Base-by-base conservation (phyloP, 768 basidiomycete genomes). In the Macrolepiota fuliginosa region DNA sequence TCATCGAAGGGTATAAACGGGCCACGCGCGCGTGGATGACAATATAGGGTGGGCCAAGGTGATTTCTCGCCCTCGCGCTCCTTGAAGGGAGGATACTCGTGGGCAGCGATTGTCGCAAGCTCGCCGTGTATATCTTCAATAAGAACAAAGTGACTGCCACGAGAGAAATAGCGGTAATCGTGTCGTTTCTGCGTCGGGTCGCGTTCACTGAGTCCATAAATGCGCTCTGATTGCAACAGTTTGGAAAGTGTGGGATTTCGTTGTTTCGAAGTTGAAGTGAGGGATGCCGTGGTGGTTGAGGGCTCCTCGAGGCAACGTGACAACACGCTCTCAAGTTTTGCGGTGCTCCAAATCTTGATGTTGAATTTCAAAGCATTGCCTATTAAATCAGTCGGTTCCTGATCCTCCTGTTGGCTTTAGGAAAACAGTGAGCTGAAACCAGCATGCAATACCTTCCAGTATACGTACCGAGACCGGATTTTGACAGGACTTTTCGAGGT, bases 61-160 rank as follows among this genome's bases (percentile, higher is more conserved):
- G 83, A 81, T 59, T 77, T 82, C 22, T 74, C 69, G 54, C 80
- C 79, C 54, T 79, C 86, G 59, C 76, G 83, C 61, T 76, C 77
- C 66, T 81, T 85, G 27, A 76, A 69, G 22, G 83, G 70, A 32
- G 82, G 76, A 73, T 96, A 98, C 71, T 98, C 94, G 61, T 92
- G 86, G 17, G 85, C 83, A 56, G 90, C 86, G 64, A 98, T 83
- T 1, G 97, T 92, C 13, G 94, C 89, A 42, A 95, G 79, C 66
- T 94, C 89, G 57, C 89, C 86, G 3, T 82, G 84, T 60, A 94
- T 82, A 68, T 98, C 96, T 72, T 98, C 96, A n/a, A 98, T 84
- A 47, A 98, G 82, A 49, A 98, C 81, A 71, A 94, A 98, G 69
- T 83, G 88, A 55, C 82, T 85, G 45, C 81, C 80, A 45, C 86